A percentile compares a stretch with the other conserved stretches of the same genome.
Conservation (phyloP, 2,329 filamentous ascomycete species). For the Penicillium sp. region DNA sequence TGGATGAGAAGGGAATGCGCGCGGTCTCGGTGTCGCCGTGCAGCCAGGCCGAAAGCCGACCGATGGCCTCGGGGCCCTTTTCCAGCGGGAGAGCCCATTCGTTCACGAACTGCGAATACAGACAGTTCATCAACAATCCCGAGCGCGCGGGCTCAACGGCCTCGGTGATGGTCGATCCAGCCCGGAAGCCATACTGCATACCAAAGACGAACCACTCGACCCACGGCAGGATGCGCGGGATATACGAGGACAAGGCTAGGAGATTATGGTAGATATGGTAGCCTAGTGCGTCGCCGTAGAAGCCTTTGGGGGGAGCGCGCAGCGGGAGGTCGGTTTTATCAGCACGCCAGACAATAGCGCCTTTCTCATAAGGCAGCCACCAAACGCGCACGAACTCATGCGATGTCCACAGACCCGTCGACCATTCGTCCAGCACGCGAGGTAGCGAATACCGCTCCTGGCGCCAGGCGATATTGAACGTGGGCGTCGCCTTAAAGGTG, state of each 20-base stretch:
- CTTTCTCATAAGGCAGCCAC: conserved; percentile 93
- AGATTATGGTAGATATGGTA: conserved; percentile 92
- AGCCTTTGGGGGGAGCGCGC: conserved; percentile 63
- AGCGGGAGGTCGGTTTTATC: conserved; percentile 68
- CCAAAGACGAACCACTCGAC: conserved; percentile 97
- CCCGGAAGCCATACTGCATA: conserved; percentile 89
- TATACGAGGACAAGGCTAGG: conserved; percentile 73
- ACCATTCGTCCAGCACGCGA: conserved; percentile 70
- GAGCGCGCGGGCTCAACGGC: conserved; percentile 77
- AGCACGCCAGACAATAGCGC: conserved; percentile 88
- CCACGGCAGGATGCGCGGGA: conserved; percentile 78
- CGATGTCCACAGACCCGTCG: conserved; percentile 72
- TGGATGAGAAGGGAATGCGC: conserved; percentile 76
- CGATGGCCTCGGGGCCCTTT: conserved; percentile 83
- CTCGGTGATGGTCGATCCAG: conserved; percentile 63
- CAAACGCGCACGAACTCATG: conserved; percentile 91
- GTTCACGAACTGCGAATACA: conserved; percentile 98
- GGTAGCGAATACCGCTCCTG: conserved; percentile 73
- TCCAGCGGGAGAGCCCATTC: conserved; percentile 92
- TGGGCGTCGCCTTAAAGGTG: conserved; percentile 75
- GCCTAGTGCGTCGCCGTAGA: conserved; percentile 78
- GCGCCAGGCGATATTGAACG: conserved; percentile 82
- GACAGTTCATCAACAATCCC: conserved; percentile 91
- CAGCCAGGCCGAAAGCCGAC: conserved; percentile 82
- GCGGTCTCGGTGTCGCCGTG: conserved; percentile 69